Evolutionary conservation across 331 rosid species (phyloP).

Genomic region (Arachis monticola): DNA sequence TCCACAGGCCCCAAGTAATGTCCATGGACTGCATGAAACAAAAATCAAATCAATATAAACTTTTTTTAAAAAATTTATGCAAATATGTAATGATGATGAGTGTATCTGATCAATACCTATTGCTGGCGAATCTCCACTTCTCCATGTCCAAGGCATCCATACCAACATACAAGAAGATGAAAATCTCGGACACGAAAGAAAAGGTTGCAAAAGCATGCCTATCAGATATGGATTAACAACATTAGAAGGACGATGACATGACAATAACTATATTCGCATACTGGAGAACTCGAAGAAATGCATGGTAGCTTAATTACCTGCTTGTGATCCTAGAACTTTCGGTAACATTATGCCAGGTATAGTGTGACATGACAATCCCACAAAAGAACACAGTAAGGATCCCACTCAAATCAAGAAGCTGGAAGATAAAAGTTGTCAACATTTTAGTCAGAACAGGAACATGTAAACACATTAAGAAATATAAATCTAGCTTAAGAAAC

Average conservation of each 20-base stretch:
- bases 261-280: background rate
- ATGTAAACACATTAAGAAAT: background rate
- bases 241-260: background rate
- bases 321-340: constrained; percentile 65
- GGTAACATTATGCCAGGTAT: constrained; percentile 71
- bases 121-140: constrained; percentile 60
- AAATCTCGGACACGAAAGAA: constrained; percentile 63
- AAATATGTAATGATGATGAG: background rate
- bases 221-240: constrained; percentile 22
- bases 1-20: constrained; percentile 53
- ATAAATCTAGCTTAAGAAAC: constrained; percentile 29
- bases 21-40: constrained; percentile 54
- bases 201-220: constrained; percentile 73
- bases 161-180: constrained; percentile 77
- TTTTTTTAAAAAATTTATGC: too few relatives aligned
- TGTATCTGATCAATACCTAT: constrained; percentile 52
- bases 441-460: constrained; percentile 26
- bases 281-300: background rate
- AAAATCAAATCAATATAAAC: background rate
- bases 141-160: constrained; percentile 83
- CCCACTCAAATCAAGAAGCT: constrained; percentile 61
- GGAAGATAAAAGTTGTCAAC: constrained; percentile 42
- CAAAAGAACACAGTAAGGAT: constrained; percentile 80
- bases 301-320: constrained; percentile 47
- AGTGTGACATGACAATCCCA: constrained; percentile 78